Percentiles rank a stretch among this genome's conserved stretches.
Conservation (phyloP, 768 basidiomycete species). For the Psilocybe azurescens region DNA sequence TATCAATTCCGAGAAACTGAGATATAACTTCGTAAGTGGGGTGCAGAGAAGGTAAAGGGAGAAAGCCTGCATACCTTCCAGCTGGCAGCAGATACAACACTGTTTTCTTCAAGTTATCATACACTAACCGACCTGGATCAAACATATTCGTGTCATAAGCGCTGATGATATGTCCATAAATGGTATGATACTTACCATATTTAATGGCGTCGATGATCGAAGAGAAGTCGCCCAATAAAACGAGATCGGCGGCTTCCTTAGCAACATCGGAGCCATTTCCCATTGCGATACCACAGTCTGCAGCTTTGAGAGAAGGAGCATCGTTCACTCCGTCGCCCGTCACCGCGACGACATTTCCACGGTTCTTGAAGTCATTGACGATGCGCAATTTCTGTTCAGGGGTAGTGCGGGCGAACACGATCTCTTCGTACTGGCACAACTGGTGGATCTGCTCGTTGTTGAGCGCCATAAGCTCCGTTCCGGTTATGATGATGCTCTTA, state of each 20-base stretch:
- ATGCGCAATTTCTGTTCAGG: conserved; percentile 72
- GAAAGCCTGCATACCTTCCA: conserved; percentile 40
- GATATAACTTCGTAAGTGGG: not conserved
- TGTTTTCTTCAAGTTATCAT: conserved; percentile 67
- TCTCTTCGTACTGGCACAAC: conserved; percentile 44
- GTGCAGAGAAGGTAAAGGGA: not conserved
- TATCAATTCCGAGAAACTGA: conserved; percentile 64
- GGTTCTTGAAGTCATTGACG: conserved; percentile 59
- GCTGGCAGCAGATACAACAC: conserved; percentile 56
- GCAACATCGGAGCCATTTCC: conserved; percentile 58
- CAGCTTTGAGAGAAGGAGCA: conserved; percentile 60
- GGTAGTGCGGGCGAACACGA: conserved; percentile 68
- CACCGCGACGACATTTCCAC: conserved; percentile 60
- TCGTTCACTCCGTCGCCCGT: conserved; percentile 75
- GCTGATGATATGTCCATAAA: not conserved
- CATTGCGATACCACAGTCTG: conserved; percentile 68
- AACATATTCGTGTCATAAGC: not conserved
- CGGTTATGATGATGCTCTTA: conserved; percentile 48
- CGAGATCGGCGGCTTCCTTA: conserved; percentile 64
- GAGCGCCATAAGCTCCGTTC: conserved; percentile 42
- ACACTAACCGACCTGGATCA: conserved; percentile 53
- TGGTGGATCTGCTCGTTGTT: conserved; percentile 36
- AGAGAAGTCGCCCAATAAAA: conserved; percentile 69
- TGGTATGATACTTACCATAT: conserved; percentile 42
- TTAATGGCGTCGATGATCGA: conserved; percentile 68